Evolutionary conservation across 371 early-diverging fungal species (phyloP).

Genomic region (Mortierella sp.): DNA sequence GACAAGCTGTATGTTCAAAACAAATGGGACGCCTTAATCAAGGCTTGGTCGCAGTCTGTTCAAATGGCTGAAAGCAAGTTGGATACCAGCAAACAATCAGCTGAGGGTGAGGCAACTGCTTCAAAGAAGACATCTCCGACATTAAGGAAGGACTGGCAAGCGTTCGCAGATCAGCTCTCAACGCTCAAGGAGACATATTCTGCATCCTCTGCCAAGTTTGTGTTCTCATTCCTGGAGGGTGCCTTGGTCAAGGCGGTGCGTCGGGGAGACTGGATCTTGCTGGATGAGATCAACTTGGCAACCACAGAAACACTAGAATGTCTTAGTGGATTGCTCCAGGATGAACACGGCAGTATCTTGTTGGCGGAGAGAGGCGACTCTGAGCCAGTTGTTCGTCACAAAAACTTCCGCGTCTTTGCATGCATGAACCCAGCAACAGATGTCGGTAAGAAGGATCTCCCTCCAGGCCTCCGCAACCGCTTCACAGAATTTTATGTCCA

Average conservation of each 20-base stretch:
- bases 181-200: slow-evolving; percentile 80
- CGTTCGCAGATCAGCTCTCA: slow-evolving; percentile 67
- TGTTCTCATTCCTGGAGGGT: slow-evolving; percentile 97
- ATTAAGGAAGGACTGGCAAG: slow-evolving; percentile 70
- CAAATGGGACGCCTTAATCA: slow-evolving; percentile 87
- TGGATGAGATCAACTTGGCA: slow-evolving; percentile 99
- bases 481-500: slow-evolving; percentile 97
- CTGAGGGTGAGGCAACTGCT: slow-evolving; percentile 25
- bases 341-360: slow-evolving; percentile 81
- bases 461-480: slow-evolving; percentile 90
- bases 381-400: slow-evolving; percentile 90
- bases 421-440: slow-evolving; percentile 99
- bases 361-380: slow-evolving; percentile 95
- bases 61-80: slow-evolving; percentile 43
- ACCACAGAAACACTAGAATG: slow-evolving; percentile 95
- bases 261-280: slow-evolving; percentile 96
- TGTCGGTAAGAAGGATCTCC: slow-evolving; percentile 98
- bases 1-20: slow-evolving; percentile 75
- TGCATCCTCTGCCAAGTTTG: slow-evolving; percentile 83
- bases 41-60: slow-evolving; percentile 64
- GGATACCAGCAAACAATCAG: slow-evolving; percentile 25
- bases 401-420: slow-evolving; percentile 97
- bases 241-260: slow-evolving; percentile 92
- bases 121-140: slow-evolving; percentile 59
- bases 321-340: slow-evolving; percentile 91